A percentile compares a stretch with the other conserved stretches of the same genome.
phyloP scores from a whole-genome alignment of 306 rosid genomes.

The Vachellia collinsii region DNA sequence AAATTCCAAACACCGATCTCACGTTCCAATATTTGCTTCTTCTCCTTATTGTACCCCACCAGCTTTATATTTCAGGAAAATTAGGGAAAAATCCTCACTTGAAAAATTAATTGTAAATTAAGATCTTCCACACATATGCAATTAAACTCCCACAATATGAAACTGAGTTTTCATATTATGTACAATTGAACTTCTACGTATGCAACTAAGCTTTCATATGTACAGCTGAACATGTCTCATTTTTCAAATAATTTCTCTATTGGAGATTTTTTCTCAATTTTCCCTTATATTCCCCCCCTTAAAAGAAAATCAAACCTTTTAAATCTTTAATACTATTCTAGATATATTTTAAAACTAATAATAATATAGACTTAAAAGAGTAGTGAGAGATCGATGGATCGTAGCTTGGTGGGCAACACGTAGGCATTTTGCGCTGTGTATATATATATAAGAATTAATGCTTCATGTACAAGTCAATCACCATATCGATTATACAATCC shows the following conservation, averaged over 20 bases:
- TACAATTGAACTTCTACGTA: no score
- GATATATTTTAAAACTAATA: not conserved
- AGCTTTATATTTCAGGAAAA: not conserved
- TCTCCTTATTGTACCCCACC: constrained; percentile 4
- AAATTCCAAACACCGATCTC: not conserved
- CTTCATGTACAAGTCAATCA: constrained; percentile 26
- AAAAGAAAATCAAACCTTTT: not conserved
- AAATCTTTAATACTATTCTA: not conserved
- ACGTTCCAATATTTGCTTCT: not conserved
- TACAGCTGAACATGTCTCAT: no score
- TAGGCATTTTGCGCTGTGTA: constrained; percentile 30
- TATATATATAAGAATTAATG: constrained; percentile 41
- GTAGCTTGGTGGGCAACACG: constrained; percentile 71
- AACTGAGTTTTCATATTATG: no score
- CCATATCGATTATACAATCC: constrained; percentile 10
- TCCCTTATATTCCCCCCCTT: no score
- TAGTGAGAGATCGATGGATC: constrained; percentile 18
- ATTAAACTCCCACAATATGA: no score
- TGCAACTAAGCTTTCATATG: no score
- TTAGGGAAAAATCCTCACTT: no score
- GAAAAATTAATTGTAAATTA: no score
- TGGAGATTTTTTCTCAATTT: no score
- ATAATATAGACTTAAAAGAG: constrained; percentile 36
- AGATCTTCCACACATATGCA: no score
- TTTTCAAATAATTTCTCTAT: no score